Conservation (phyloP, 73 alveolate species). For the Diophrys sp. region DNA sequence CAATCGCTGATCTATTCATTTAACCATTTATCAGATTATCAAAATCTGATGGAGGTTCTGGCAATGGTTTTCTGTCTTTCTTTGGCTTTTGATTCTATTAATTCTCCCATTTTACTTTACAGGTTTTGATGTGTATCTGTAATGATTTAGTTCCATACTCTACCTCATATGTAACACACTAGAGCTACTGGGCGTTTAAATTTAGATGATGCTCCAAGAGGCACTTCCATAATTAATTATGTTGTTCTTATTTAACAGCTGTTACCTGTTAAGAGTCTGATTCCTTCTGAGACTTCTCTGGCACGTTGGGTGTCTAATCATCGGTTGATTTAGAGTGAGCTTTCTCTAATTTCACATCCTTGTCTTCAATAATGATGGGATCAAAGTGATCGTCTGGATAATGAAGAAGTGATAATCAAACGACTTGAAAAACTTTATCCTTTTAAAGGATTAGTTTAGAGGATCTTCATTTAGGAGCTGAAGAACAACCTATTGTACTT, state of each 20-base stretch:
- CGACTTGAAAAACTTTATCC: too few species aligned
- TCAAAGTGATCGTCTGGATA: too few species aligned
- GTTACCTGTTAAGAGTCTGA: too few species aligned
- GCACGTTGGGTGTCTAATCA: too few species aligned
- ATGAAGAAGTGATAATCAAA: too few species aligned
- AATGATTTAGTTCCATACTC: constrained; percentile 85
- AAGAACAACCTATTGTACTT: too few species aligned
- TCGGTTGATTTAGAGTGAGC: too few species aligned
- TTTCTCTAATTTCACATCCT: too few species aligned
- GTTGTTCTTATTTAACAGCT: neutral
- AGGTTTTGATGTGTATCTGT: constrained; percentile 72
- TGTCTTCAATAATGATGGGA: too few species aligned
- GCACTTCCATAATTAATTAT: neutral
- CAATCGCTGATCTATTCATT: neutral
- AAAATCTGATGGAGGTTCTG: constrained; percentile 33
- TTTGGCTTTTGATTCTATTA: constrained; percentile 52
- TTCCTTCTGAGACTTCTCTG: too few species aligned
- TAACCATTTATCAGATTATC: neutral
- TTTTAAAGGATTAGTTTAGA: too few species aligned
- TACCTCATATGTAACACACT: constrained; percentile 90
- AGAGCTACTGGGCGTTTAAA: constrained; percentile 70
- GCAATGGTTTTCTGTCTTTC: constrained; percentile 56
- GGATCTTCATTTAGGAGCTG: too few species aligned
- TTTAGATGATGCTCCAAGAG: neutral
- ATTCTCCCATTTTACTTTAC: constrained; percentile 62